Evolutionary conservation across 2,329 filamentous ascomycete species (phyloP).

Genomic region (Pestalotiopsis sp.): DNA sequence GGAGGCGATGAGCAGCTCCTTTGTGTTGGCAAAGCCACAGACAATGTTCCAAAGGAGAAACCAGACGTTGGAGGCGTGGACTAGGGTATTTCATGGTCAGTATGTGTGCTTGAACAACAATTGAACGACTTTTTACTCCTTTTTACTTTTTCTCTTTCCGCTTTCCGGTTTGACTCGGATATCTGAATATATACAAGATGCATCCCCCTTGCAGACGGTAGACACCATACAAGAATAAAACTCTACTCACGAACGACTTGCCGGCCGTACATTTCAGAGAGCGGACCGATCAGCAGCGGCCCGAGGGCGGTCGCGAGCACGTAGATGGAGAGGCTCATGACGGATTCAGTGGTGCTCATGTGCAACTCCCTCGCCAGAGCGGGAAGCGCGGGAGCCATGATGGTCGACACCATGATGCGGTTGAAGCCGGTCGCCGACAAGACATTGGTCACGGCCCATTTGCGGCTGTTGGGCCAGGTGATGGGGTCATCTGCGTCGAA

Average conservation of each 20-base stretch:
- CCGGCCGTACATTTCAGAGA: conserved; percentile 29
- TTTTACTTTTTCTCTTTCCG: no score
- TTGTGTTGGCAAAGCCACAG: conserved; percentile 43
- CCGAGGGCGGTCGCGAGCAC: conserved; percentile 52
- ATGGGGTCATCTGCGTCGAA: conserved; percentile 39
- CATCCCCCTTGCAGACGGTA: no score
- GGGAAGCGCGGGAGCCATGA: conserved; percentile 53
- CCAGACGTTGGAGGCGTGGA: conserved; percentile 48
- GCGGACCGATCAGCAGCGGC: conserved; percentile 38
- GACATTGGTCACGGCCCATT: conserved; percentile 53
- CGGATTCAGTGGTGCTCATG: conserved; percentile 50
- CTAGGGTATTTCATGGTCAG: background rate
- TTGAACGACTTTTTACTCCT: no score
- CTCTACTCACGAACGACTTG: conserved; percentile 28
- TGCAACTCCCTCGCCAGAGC: conserved; percentile 53
- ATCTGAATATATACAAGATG: no score
- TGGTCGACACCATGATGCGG: conserved; percentile 53
- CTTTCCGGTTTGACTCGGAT: no score
- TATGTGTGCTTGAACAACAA: no score
- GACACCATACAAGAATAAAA: background rate
- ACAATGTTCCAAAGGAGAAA: conserved; percentile 53
- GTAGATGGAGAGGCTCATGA: conserved; percentile 52
- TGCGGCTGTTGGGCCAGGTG: conserved; percentile 41
- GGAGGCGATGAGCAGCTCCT: conserved; percentile 43
- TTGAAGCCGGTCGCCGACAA: conserved; percentile 54